Evolutionary conservation across 2,329 filamentous ascomycete species (phyloP).

Genomic region (Coleophoma eucalyptorum): DNA sequence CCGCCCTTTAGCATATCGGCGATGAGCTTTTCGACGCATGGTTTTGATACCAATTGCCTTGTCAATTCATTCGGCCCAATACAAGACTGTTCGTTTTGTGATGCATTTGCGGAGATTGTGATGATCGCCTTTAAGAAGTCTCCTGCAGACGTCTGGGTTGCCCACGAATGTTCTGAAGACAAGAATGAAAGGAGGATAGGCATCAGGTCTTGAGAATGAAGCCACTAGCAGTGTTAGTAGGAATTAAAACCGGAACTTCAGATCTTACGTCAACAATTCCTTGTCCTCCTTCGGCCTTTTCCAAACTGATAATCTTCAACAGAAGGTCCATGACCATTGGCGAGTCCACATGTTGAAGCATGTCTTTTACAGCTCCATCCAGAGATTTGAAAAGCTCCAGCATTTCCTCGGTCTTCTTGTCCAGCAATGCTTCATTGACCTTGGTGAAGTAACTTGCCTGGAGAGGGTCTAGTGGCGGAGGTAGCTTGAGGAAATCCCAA

Average conservation of each 20-base stretch:
- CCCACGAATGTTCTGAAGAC: constrained; percentile 77
- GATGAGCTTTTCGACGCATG: constrained; percentile 82
- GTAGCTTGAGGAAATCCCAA: constrained; percentile 83
- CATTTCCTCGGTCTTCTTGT: constrained; percentile 98
- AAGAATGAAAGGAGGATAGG: constrained; percentile 84
- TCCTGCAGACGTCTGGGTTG: constrained; percentile 92
- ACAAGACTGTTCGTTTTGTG: constrained; percentile 97
- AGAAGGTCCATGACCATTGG: constrained; percentile 98
- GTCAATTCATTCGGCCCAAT: constrained; percentile 97
- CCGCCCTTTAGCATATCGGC: constrained; percentile 89
- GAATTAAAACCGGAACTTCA: constrained; percentile 8
- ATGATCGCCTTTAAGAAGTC: constrained; percentile 99
- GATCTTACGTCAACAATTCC: constrained; percentile 83
- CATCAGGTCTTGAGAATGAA: constrained; percentile 85
- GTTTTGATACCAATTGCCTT: constrained; percentile 83
- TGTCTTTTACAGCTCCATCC: constrained; percentile 75
- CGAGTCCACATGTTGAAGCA: constrained; percentile 92
- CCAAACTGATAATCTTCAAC: constrained; percentile 93
- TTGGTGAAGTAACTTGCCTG: constrained; percentile 99
- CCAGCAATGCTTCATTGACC: constrained; percentile 94
- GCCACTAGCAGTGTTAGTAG: constrained; percentile 59
- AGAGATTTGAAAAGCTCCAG: constrained; percentile 81
- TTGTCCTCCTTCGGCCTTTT: constrained; percentile 85
- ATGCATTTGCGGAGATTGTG: constrained; percentile 96
- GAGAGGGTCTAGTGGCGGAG: constrained; percentile 84